These are phyloP conservation scores for Vaucheria bursata DNA, from an alignment of 352 stramenopile species.

Conservation along the genomic window DNA sequence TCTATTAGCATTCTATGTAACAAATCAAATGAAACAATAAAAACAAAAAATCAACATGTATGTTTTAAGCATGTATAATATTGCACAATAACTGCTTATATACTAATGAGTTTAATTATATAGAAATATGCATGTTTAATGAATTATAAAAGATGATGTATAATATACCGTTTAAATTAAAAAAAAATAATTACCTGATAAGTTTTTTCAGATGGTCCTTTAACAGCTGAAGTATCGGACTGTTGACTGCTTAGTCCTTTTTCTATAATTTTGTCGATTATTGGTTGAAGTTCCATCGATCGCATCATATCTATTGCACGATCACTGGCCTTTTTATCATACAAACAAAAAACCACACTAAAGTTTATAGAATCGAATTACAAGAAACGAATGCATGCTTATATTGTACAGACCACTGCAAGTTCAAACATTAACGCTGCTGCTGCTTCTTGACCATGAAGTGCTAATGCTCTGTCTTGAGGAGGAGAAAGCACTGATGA, in stretches of 20 bases:
- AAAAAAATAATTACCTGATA: no score
- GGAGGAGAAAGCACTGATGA: conserved; percentile 1
- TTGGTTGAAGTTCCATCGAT: background rate
- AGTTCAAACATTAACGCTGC: conserved; percentile 5
- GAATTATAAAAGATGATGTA: no score
- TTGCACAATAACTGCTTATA: no score
- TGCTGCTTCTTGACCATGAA: background rate
- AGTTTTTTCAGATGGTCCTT: no score
- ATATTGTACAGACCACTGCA: background rate
- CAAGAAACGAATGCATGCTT: background rate
- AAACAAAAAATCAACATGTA: background rate
- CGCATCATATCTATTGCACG: background rate
- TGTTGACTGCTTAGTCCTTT: no score
- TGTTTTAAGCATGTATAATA: no score
- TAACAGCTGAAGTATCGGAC: no score
- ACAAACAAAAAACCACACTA: background rate
- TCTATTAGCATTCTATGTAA: background rate
- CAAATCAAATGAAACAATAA: background rate
- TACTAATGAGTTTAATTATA: no score
- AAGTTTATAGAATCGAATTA: background rate
- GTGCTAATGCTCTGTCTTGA: background rate
- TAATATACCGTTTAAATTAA: no score
- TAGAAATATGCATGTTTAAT: no score
- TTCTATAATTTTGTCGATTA: background rate
- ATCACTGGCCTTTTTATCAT: background rate